A percentile compares a stretch with the other conserved stretches of the same genome.
Conservation (phyloP, 345 rosid genomes). For the Toxicodendron radicans region DNA sequence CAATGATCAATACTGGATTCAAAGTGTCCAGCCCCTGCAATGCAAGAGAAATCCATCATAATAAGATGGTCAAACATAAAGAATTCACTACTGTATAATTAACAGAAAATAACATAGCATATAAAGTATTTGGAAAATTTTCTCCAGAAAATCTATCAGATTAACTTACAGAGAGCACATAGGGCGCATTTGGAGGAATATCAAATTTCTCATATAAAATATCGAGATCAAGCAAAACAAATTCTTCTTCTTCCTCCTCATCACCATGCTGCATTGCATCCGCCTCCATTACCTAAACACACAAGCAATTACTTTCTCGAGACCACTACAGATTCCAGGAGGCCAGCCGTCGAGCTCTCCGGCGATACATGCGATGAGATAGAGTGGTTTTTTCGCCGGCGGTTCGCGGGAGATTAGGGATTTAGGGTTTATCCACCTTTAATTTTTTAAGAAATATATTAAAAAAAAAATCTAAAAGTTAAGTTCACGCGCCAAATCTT, state of each 20-base stretch:
- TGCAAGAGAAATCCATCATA: not conserved
- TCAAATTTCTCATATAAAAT: slow-evolving; percentile 38
- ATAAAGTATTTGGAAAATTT: too few relatives aligned
- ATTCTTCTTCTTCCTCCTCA: slow-evolving; percentile 44
- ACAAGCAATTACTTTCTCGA: not conserved
- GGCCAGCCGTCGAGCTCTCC: not conserved
- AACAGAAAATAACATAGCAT: not conserved
- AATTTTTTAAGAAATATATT: too few relatives aligned
- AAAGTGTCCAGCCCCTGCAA: slow-evolving; percentile 59
- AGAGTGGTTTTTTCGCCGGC: too few relatives aligned
- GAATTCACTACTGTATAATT: not conserved
- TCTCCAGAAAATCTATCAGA: not conserved
- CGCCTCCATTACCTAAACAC: slow-evolving; percentile 36
- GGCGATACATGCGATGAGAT: not conserved
- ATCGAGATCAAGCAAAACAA: slow-evolving; percentile 55
- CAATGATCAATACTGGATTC: slow-evolving; percentile 53
- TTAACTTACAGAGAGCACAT: slow-evolving; percentile 45
- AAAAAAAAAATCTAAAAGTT: not conserved
- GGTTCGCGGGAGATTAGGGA: too few relatives aligned
- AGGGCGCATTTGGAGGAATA: slow-evolving; percentile 49
- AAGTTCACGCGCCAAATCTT: not conserved
- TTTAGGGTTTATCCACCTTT: too few relatives aligned
- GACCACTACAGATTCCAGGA: not conserved
- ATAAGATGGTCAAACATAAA: not conserved
- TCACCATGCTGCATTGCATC: slow-evolving; percentile 10